A percentile compares a stretch with the other conserved stretches of the same genome.
These are phyloP conservation scores for Lodderomyces elongisporus DNA, from an alignment of 1,139 yeast species.

Conservation along the genomic window DNA sequence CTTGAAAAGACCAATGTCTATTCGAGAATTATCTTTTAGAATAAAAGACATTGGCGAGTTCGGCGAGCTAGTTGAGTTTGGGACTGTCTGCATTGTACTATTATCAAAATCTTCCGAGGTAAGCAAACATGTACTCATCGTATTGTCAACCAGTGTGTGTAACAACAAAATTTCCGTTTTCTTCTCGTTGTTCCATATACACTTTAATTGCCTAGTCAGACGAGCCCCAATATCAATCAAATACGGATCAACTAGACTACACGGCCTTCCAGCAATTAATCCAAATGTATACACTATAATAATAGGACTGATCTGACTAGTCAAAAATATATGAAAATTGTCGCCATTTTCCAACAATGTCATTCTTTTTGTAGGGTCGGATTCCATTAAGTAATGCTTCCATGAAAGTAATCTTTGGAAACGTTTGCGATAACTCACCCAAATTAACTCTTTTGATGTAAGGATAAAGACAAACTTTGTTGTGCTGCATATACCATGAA, in stretches of 20 bases:
- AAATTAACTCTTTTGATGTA: constrained; percentile 58
- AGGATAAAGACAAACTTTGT: constrained; percentile 36
- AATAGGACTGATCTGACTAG: constrained; percentile 40
- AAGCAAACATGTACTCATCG: background rate
- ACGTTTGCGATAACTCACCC: constrained; percentile 26
- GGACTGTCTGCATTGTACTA: too few relatives aligned
- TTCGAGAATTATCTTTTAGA: too few relatives aligned
- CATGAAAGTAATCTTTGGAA: constrained; percentile 52
- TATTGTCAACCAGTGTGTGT: background rate
- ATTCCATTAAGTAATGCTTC: constrained; percentile 58
- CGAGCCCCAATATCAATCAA: constrained; percentile 13
- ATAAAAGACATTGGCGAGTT: too few relatives aligned
- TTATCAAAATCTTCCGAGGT: too few relatives aligned
- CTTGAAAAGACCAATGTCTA: too few relatives aligned
- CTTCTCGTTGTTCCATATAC: background rate
- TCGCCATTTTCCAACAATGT: constrained; percentile 19
- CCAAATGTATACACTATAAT: constrained; percentile 43
- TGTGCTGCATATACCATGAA: constrained; percentile 40
- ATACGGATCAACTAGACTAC: constrained; percentile 22
- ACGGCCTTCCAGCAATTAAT: constrained; percentile 31
- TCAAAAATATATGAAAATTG: constrained; percentile 26
- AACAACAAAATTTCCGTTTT: background rate
- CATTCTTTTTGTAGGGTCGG: constrained; percentile 53
- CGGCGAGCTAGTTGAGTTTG: too few relatives aligned
- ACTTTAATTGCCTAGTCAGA: constrained; percentile 9